Conservation (phyloP, 140 eudicot genomes). For the Stevia rebaudiana region DNA sequence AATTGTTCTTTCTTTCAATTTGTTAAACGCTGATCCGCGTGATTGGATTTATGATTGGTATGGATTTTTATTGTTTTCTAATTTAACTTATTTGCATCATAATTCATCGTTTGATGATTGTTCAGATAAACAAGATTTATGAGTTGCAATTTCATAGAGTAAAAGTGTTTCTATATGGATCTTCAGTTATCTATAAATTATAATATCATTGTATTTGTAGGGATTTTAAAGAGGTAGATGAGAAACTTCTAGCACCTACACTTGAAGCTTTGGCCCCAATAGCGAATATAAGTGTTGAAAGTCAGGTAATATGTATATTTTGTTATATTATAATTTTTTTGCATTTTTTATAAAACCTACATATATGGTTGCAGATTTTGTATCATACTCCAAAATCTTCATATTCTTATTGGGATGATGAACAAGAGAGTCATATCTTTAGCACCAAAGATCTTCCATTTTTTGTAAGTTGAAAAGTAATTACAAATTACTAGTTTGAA, state of each 20-base stretch:
- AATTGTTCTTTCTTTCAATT: slow-evolving; percentile 83
- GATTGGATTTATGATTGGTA: slow-evolving; percentile 92
- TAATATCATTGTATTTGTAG: slow-evolving; percentile 35
- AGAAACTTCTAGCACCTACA: slow-evolving; percentile 60
- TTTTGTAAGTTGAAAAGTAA: slow-evolving; percentile 57
- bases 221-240: slow-evolving; percentile 76
- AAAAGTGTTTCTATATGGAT: too few species aligned
- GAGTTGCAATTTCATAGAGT: too few species aligned
- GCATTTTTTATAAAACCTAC: slow-evolving; percentile 3
- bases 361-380: slow-evolving; percentile 45
- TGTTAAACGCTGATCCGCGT: slow-evolving; percentile 85
- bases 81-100: neutral
- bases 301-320: slow-evolving; percentile 54
- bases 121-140: neutral
- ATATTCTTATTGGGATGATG: slow-evolving; percentile 68
- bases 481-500: neutral
- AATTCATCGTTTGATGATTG: neutral
- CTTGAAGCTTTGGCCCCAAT: slow-evolving; percentile 63
- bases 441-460: slow-evolving; percentile 78
- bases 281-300: slow-evolving; percentile 79
- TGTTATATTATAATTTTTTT: neutral
- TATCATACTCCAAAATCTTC: slow-evolving; percentile 88
- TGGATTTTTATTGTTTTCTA: slow-evolving; percentile 15
- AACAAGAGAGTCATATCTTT: slow-evolving; percentile 52
- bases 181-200: neutral